A percentile compares a stretch with the other conserved stretches of the same genome.
Conservation (phyloP, 768 basidiomycete genomes). For the Tephrocybe sp. region DNA sequence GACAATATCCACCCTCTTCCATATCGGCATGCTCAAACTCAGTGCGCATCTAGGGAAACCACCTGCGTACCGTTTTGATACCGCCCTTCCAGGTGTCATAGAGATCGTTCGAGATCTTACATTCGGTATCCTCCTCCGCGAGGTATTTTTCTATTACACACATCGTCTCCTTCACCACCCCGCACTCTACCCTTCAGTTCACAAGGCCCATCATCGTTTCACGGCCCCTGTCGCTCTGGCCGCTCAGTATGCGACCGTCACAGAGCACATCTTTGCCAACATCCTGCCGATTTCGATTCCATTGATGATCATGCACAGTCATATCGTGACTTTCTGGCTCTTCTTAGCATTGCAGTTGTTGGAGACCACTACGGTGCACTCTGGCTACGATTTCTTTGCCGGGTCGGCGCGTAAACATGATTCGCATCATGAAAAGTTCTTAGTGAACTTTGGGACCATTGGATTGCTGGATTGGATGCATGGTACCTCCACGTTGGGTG, state of each 20-base stretch:
- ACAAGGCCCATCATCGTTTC: conserved; percentile 29
- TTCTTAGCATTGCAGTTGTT: conserved; percentile 23
- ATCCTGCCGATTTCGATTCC: conserved; percentile 25
- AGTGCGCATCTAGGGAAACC: conserved; percentile 1
- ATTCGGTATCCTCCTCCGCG: conserved; percentile 21
- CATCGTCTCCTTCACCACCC: conserved; percentile 27
- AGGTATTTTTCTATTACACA: conserved; percentile 27
- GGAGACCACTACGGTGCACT: conserved; percentile 27
- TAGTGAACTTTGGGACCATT: conserved; percentile 23
- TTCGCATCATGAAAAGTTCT: conserved; percentile 26
- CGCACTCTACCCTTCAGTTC: conserved; percentile 22
- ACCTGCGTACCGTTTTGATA: conserved; percentile 18
- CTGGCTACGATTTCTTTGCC: conserved; percentile 25
- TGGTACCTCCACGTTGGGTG: conserved; percentile 11
- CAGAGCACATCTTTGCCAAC: conserved; percentile 27
- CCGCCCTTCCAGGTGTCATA: conserved; percentile 14
- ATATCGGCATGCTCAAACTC: conserved; percentile 15
- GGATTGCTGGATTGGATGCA: conserved; percentile 26
- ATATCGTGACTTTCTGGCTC: conserved; percentile 25
- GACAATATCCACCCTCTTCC: conserved; percentile 18
- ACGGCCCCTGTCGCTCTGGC: conserved; percentile 28
- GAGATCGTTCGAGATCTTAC: conserved; percentile 20
- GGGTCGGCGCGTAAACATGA: conserved; percentile 23
- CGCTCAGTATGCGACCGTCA: conserved; percentile 24
- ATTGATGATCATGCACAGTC: conserved; percentile 21